phyloP scores from a whole-genome alignment of 352 stramenopile species.

The Phytophthora palmivora region DNA sequence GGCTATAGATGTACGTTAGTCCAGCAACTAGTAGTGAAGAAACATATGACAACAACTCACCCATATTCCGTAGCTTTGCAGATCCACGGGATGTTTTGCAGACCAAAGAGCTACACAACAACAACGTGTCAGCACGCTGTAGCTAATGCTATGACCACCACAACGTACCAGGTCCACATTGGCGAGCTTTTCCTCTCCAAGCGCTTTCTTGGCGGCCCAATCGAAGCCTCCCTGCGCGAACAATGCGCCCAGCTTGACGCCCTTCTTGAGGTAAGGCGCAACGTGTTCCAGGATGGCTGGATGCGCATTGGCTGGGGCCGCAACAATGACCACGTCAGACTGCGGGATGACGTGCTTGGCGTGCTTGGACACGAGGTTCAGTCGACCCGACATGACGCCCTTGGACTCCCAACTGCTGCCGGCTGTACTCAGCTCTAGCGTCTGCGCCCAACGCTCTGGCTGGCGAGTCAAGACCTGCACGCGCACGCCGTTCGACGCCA shows the following conservation, averaged over 20 bases:
- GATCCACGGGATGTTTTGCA: slow-evolving; percentile 96
- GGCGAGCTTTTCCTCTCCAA: slow-evolving; percentile 68
- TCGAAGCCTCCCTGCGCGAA: slow-evolving; percentile 94
- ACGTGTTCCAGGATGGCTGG: slow-evolving; percentile 82
- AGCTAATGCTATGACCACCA: neutral
- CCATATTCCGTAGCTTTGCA: slow-evolving; percentile 92
- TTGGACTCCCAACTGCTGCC: slow-evolving; percentile 89
- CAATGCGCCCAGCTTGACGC: slow-evolving; percentile 84
- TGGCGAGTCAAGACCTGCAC: slow-evolving; percentile 87
- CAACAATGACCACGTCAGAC: slow-evolving; percentile 91
- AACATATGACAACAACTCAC: slow-evolving; percentile 35
- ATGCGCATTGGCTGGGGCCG: slow-evolving; percentile 90
- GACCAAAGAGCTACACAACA: slow-evolving; percentile 80
- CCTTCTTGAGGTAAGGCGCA: slow-evolving; percentile 87
- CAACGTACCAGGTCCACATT: slow-evolving; percentile 63
- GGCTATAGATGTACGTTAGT: slow-evolving; percentile 43
- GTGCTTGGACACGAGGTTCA: slow-evolving; percentile 84
- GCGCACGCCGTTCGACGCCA: slow-evolving; percentile 85
- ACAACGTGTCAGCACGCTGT: slow-evolving; percentile 3
- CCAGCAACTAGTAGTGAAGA: slow-evolving; percentile 1
- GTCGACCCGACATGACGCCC: slow-evolving; percentile 73
- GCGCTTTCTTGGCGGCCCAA: slow-evolving; percentile 90
- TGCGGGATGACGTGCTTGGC: slow-evolving; percentile 87
- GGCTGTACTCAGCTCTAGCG: slow-evolving; percentile 80
- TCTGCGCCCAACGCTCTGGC: slow-evolving; percentile 80